These are phyloP conservation scores for Russula abietina DNA, from an alignment of 768 basidiomycete genomes.

Conservation along the genomic window DNA sequence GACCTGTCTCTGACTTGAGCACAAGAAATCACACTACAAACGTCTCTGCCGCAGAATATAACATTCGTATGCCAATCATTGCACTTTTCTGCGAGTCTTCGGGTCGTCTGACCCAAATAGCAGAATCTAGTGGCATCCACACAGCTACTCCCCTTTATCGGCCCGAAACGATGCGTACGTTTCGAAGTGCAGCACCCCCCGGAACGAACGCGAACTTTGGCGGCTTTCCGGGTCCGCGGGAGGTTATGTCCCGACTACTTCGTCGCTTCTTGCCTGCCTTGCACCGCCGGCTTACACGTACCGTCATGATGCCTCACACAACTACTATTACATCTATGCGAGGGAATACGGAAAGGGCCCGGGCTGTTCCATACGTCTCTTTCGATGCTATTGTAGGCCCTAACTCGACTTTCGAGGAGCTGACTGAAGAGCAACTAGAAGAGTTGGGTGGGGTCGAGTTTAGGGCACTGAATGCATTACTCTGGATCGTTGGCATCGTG, in stretches of 20 bases:
- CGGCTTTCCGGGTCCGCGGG: slow-evolving; percentile 68
- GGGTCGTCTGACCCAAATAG: not conserved
- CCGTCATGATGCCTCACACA: slow-evolving; percentile 70
- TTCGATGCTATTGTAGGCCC: slow-evolving; percentile 82
- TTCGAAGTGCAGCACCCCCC: slow-evolving; percentile 26
- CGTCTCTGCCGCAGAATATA: not conserved
- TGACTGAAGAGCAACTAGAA: slow-evolving; percentile 79
- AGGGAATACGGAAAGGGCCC: slow-evolving; percentile 38
- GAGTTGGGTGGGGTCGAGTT: slow-evolving; percentile 95
- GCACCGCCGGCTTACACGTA: slow-evolving; percentile 52
- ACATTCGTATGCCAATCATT: slow-evolving; percentile 19
- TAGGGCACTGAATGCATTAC: slow-evolving; percentile 68
- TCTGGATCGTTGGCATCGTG: slow-evolving; percentile 76
- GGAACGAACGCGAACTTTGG: slow-evolving; percentile 49
- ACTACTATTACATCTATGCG: slow-evolving; percentile 50
- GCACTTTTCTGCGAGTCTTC: not conserved
- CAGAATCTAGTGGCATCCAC: slow-evolving; percentile 20
- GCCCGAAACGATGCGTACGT: slow-evolving; percentile 24
- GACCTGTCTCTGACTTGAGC: slow-evolving; percentile 2
- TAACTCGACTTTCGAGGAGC: slow-evolving; percentile 63
- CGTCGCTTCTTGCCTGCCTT: slow-evolving; percentile 57
- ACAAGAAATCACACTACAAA: not conserved
- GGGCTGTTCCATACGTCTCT: slow-evolving; percentile 69
- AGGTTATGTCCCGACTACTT: slow-evolving; percentile 47
- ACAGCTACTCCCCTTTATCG: slow-evolving; percentile 19